Conservation (phyloP, 1,284 basidiomycete species). For the Puccinia horiana region DNA sequence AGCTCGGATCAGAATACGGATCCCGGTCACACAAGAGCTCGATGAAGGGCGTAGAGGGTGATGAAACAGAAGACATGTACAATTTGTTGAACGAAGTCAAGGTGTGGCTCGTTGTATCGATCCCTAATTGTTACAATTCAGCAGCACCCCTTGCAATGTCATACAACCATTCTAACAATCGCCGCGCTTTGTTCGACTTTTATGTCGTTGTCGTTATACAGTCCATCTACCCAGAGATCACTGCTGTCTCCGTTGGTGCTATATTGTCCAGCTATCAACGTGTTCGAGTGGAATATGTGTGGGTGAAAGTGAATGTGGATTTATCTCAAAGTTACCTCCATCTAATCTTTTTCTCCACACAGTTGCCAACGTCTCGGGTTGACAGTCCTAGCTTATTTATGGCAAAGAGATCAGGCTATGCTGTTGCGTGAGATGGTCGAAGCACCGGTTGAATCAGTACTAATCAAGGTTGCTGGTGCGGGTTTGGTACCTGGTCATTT, state of each 20-base stretch:
- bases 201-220: constrained; percentile 56
- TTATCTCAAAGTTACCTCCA: not conserved
- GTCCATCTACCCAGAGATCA: constrained; percentile 76
- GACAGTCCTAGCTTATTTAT: constrained; percentile 82
- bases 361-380: constrained; percentile 80
- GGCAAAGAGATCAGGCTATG: constrained; percentile 85
- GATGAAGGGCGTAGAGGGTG: constrained; percentile 60
- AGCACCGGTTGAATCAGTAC: constrained; percentile 74
- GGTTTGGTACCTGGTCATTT: constrained; percentile 76
- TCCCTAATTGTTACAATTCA: constrained; percentile 4
- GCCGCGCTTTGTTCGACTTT: constrained; percentile 40
- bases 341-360: constrained; percentile 23
- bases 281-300: constrained; percentile 92
- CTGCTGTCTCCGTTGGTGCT: constrained; percentile 89
- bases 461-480: constrained; percentile 96
- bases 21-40: not conserved
- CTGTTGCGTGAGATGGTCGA: constrained; percentile 83
- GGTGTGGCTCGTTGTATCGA: constrained; percentile 61
- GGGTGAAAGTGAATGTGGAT: constrained; percentile 58
- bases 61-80: constrained; percentile 95
- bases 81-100: constrained; percentile 75
- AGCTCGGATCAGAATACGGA: constrained; percentile 77
- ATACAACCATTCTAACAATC: not conserved
- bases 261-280: constrained; percentile 98
- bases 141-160: not conserved